Evolutionary conservation across 2,329 filamentous ascomycete genomes (phyloP), one percentile per base, ranked within the genome.

Genomic region (Chrysosphaeria jannelii): DNA sequence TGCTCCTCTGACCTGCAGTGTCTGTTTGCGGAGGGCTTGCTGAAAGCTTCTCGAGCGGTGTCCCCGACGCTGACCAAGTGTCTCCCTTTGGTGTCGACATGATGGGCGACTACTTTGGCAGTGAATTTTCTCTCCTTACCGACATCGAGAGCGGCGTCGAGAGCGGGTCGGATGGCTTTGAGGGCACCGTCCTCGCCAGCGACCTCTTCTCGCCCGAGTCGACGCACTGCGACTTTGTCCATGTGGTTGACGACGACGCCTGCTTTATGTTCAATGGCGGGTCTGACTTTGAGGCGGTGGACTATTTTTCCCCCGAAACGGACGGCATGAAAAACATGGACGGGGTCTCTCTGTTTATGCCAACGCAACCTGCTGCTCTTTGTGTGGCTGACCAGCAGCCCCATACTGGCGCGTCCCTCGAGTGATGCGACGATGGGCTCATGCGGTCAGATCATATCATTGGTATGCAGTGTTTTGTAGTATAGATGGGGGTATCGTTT

Each of bases 1-100:
- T 93, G 70, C 46, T n/a, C n/a, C n/a, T 30, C 29, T 27, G 85
- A 90, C 85, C 85, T 89, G 85, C 85, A 71, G 85, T 97, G 85
- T 93, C 85, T 64, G 68, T 81, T 72, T 70, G 61, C 51, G 55
- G 58, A 57, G 48, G 51, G 48, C 45, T 45, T 49, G 38, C 44
- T 41, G 42, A n/a, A 7, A 18, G 16, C 16, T n/a, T 18, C 16
- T 7, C 39, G 39, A 33, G 38, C 38, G 28, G 41, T 40, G 30
- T 35, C 38, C 34, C 47, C 45, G 37, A 42, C 41, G 29, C 51
- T 49, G 37, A 41, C 39, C 39, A 51, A 55, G 35, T 54, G 57
- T 39, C 51, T 61, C 41, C 55, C 50, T 42, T 54, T 53, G 42
- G 52, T 62, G 43, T 48, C 64, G 44, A 57, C 54, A n/a, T n/a